phyloP scores from a whole-genome alignment of 164 flowering plant species.

The Macadamia tetraphylla region DNA sequence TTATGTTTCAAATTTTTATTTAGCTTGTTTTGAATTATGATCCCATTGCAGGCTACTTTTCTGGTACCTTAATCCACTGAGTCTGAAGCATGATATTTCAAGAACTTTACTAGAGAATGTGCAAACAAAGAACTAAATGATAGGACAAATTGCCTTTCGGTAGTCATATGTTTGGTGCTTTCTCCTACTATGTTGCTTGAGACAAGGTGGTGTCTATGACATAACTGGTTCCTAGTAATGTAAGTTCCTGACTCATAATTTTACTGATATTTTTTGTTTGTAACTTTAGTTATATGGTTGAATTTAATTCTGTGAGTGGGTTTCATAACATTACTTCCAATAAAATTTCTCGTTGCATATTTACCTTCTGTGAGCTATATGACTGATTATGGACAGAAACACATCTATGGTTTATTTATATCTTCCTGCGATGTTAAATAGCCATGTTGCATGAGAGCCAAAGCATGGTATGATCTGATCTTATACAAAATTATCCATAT shows the following conservation, averaged over 20 bases:
- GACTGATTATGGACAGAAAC: no score
- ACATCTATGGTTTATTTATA: no score
- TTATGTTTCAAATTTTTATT: neutral
- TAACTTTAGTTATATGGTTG: conserved; percentile 3
- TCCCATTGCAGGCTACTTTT: conserved; percentile 45
- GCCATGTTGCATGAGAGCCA: no score
- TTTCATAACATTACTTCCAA: no score
- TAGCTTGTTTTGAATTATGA: neutral
- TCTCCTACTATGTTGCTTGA: conserved; percentile 67
- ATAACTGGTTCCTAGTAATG: conserved; percentile 66
- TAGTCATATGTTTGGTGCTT: conserved; percentile 44
- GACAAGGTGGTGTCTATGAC: conserved; percentile 55
- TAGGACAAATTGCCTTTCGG: conserved; percentile 48
- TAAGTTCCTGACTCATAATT: conserved; percentile 27
- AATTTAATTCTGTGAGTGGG: no score
- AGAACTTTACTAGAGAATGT: conserved; percentile 28
- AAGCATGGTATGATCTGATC: no score
- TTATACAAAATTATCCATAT: neutral
- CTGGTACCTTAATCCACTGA: conserved; percentile 66
- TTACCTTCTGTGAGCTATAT: no score
- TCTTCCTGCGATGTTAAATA: no score
- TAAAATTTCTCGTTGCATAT: no score
- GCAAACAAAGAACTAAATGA: conserved; percentile 45
- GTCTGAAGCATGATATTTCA: conserved; percentile 47
- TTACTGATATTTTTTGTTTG: conserved; percentile 5